Evolutionary conservation across 352 stramenopile genomes (phyloP).

Genomic region (Phytophthora meadii): DNA sequence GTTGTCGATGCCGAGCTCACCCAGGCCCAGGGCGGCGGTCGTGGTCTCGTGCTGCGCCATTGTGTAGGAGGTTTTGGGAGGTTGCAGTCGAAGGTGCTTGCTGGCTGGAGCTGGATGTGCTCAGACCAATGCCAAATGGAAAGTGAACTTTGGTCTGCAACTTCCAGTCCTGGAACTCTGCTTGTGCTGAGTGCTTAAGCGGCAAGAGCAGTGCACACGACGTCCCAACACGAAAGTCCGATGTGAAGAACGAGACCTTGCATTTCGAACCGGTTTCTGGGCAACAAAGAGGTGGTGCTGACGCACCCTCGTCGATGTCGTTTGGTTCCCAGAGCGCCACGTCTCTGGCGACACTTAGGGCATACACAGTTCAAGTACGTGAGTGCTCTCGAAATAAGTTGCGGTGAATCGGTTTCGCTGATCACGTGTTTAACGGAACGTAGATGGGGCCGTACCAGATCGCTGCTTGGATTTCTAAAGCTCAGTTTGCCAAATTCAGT

Average conservation of each 20-base stretch:
- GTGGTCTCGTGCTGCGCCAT: slow-evolving; percentile 73
- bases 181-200: not conserved
- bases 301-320: slow-evolving; percentile 11
- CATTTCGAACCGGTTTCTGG: slow-evolving; percentile 10
- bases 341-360: slow-evolving; percentile 9
- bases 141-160: slow-evolving; percentile 22
- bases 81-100: slow-evolving; percentile 1
- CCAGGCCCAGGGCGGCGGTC: slow-evolving; percentile 65
- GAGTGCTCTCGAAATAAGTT: not conserved
- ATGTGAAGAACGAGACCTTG: slow-evolving; percentile 15
- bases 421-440: too few relatives aligned
- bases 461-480: not conserved
- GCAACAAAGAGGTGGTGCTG: slow-evolving; percentile 6
- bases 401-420: too few relatives aligned
- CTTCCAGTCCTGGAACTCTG: not conserved
- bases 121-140: slow-evolving; percentile 37
- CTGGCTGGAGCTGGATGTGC: slow-evolving; percentile 8
- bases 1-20: slow-evolving; percentile 91
- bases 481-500: not conserved
- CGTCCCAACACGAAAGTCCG: slow-evolving; percentile 6
- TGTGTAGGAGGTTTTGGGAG: not conserved
- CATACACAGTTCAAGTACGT: slow-evolving; percentile 3
- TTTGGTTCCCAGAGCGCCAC: too few relatives aligned
- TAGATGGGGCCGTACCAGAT: too few relatives aligned
- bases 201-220: slow-evolving; percentile 6